Conservation (phyloP, 768 basidiomycete genomes). For the Hemileccinum rubropunctum region DNA sequence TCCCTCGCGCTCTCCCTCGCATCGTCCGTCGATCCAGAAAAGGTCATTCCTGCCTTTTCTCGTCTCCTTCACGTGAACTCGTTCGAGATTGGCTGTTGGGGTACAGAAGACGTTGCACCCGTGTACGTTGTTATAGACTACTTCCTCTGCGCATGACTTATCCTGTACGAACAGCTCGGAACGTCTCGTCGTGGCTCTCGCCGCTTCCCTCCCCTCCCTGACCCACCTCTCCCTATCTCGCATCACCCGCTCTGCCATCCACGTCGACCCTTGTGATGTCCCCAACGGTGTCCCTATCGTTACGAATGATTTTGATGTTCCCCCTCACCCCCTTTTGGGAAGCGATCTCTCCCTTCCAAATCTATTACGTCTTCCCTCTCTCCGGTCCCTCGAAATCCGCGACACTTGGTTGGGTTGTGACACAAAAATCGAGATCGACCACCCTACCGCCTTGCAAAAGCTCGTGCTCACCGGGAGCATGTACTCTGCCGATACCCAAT, state of each 20-base stretch:
- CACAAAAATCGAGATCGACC: conserved; percentile 15
- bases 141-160: conserved; percentile 1
- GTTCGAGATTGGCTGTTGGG: conserved; percentile 23
- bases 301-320: conserved; percentile 58
- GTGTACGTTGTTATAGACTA: conserved; percentile 30
- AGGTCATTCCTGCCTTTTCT: conserved; percentile 21
- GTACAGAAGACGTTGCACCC: conserved; percentile 33
- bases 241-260: conserved; percentile 64
- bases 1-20: conserved; percentile 29
- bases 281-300: conserved; percentile 54
- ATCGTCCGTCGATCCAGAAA: conserved; percentile 17
- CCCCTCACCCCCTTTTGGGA: conserved; percentile 51
- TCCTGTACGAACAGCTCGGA: conserved; percentile 37
- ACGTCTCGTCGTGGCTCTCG: conserved; percentile 66
- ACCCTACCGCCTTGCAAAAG: conserved; percentile 10
- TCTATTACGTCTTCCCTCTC: conserved; percentile 59
- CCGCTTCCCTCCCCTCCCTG: conserved; percentile 55
- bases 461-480: conserved; percentile 32
- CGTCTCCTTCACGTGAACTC: conserved; percentile 16
- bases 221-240: conserved; percentile 56
- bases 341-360: conserved; percentile 61
- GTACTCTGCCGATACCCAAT: conserved; percentile 16
- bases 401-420: conserved; percentile 66
- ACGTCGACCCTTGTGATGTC: conserved; percentile 49
- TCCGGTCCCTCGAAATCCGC: conserved; percentile 59